Evolutionary conservation across 2,329 filamentous ascomycete genomes (phyloP), one percentile per base, ranked within the genome.

Genomic region (Xylariales sp.): DNA sequence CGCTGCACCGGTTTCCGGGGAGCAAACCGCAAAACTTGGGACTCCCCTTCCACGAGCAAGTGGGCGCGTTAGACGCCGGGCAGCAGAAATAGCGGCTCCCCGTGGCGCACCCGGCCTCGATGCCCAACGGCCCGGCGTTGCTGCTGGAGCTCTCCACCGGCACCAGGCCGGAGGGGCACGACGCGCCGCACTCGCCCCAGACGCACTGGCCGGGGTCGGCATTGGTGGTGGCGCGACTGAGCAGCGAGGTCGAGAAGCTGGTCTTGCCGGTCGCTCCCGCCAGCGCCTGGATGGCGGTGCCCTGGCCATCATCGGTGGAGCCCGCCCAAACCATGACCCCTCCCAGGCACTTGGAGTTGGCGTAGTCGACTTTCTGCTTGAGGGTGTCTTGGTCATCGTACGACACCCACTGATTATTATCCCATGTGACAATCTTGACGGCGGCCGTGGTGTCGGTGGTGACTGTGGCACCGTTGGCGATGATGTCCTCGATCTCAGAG

Each of bases 311-410:
- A 8, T 36, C 33, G 13, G 25, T 20, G 17, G 25, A 20, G n/a
- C 25, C 17, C 5, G 33, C 19, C 33, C 33, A 36, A 23, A 36
- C 28, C 13, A 36, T 20, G 19, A 36, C 11, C 6, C 33, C 33
- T 6, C 33, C 33, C 19, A 36, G 33, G 10, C 33, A 20, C 19
- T 15, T 15, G 16, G 25, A 12, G 5, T 36, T 36, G 23, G 33
- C 33, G 15, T 23, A 49, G 54, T 4, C 51, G 44, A 3, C 51
- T 41, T 4, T 66, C 66, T 48, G 20, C 23, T 53, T 45, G 13
- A 65, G 49, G 0, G 65, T 67, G 1, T 57, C 53, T 2, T 41
- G 34, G 38, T 68, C 61, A 44, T 69, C 66, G 28, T 52, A 70
- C 3, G 52, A 55, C 2, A 69, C 57, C 66, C 63, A 72, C 42